These are phyloP conservation scores for Dichotomocladium elegans DNA, from an alignment of 371 early-diverging fungal genomes.

Conservation along the genomic window DNA sequence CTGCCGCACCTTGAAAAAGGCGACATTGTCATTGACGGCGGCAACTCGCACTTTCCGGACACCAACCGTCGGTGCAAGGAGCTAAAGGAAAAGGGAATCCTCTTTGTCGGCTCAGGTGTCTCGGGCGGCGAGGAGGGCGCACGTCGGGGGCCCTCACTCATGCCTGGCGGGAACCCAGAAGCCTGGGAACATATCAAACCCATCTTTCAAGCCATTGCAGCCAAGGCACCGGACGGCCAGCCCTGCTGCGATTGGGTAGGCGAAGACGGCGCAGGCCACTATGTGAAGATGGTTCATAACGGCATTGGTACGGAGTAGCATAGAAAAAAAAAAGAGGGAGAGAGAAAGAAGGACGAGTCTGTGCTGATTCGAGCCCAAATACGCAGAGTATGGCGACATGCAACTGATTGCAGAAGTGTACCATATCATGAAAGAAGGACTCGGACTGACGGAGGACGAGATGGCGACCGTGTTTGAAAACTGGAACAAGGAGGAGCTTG, in stretches of 20 bases:
- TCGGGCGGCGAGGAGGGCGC: slow-evolving; percentile 99
- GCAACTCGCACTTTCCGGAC: slow-evolving; percentile 99
- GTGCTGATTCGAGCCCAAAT: not conserved
- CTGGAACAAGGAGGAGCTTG: slow-evolving; percentile 95
- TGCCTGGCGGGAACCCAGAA: slow-evolving; percentile 96
- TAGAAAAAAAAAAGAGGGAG: not conserved
- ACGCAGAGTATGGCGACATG: slow-evolving; percentile 98
- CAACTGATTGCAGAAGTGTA: slow-evolving; percentile 98
- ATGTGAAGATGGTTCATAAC: slow-evolving; percentile 99
- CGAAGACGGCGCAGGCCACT: slow-evolving; percentile 97
- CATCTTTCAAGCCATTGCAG: slow-evolving; percentile 95
- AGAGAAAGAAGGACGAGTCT: not conserved
- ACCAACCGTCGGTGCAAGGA: slow-evolving; percentile 89
- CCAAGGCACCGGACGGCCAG: slow-evolving; percentile 82
- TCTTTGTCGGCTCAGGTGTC: slow-evolving; percentile 98
- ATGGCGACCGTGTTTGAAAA: slow-evolving; percentile 84
- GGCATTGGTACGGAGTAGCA: slow-evolving; percentile 70
- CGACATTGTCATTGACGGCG: slow-evolving; percentile 99
- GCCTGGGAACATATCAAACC: slow-evolving; percentile 92
- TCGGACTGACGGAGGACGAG: slow-evolving; percentile 79
- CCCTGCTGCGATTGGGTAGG: slow-evolving; percentile 99
- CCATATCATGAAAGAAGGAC: slow-evolving; percentile 84
- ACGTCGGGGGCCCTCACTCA: slow-evolving; percentile 96
- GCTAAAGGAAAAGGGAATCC: slow-evolving; percentile 81
- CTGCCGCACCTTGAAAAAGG: slow-evolving; percentile 82